Base-by-base conservation (phyloP, 2,329 filamentous ascomycete genomes). In the Aspergillus melleus region DNA sequence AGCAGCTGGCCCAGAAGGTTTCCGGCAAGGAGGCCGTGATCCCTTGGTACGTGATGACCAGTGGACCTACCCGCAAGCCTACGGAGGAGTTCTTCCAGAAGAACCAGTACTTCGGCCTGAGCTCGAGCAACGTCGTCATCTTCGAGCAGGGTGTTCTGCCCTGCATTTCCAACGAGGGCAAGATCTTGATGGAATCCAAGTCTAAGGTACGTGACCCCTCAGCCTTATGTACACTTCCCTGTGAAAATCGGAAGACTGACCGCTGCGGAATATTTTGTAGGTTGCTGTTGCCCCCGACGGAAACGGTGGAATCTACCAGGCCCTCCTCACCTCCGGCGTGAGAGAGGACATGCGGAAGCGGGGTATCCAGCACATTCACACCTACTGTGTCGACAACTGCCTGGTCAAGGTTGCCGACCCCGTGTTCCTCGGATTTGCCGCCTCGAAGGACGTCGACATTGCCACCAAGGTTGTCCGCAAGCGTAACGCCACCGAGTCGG, bases 1-100 rank as follows among this genome's bases (percentile, higher is more conserved):
- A 98, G 80, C 80, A 88, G 70, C 82, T 98, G 65, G 93, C 94
- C 49, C 84, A 87, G 68, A 87, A 90, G 76, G 87, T 88, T 74
- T 82, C 86, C 56, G 84, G 84, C 59, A 76, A 77, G 64, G 81
- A 81, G 57, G 86, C 87, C 49, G 82, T 89, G 32, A 88, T 98
- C 47, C 95, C 95, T 12, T 99, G 95, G 95, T 99, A 99, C 80
- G 92, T 99, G 77, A 99, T 99, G 95, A 99, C 95, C 70, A 96
- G 92, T 71, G 95, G 95, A 4, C 95, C 95, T 50, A 99, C 95
- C 8, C 87, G 93, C 67, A 87, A 87, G 62, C 91, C 93, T 46
- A 99, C 95, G n/a, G 90, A 96, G 82, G 83, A 90, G 63, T 99
- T 95, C 82, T 98, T 99, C 78, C 81, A 90, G 75, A 84, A 96